phyloP scores from a whole-genome alignment of 352 stramenopile species.

The Globisporangium splendens region DNA sequence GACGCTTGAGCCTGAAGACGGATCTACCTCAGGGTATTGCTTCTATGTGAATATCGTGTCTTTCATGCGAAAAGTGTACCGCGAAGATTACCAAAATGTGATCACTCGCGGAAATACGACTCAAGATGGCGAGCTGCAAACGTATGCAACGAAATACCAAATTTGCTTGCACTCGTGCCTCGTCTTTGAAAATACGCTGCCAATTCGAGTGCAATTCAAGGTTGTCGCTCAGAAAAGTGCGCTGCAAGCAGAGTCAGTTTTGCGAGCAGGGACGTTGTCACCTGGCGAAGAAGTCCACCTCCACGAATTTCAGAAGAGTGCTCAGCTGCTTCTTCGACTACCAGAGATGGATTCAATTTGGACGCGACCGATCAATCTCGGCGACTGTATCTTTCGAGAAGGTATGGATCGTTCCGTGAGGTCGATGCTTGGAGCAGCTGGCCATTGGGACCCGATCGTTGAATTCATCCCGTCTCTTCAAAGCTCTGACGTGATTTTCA shows the following conservation, averaged over 20 bases:
- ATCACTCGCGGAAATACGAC: slow-evolving; percentile 52
- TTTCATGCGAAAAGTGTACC: slow-evolving; percentile 85
- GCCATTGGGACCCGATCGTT: slow-evolving; percentile 57
- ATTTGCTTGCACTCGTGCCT: slow-evolving; percentile 81
- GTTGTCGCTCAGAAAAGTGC: slow-evolving; percentile 34
- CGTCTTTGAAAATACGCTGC: slow-evolving; percentile 86
- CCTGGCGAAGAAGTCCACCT: slow-evolving; percentile 82
- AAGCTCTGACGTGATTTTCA: slow-evolving; percentile 50
- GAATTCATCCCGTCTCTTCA: slow-evolving; percentile 68
- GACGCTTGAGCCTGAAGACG: slow-evolving; percentile 64
- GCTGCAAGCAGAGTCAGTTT: slow-evolving; percentile 16
- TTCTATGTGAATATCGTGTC: slow-evolving; percentile 82
- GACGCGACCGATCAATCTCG: slow-evolving; percentile 61
- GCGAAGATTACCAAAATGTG: slow-evolving; percentile 80
- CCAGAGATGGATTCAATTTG: slow-evolving; percentile 87
- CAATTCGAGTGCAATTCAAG: slow-evolving; percentile 83
- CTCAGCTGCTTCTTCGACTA: slow-evolving; percentile 62
- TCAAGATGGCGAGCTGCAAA: slow-evolving; percentile 53
- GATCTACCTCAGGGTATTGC: slow-evolving; percentile 61
- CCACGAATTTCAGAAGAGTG: slow-evolving; percentile 79
- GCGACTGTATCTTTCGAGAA: slow-evolving; percentile 82
- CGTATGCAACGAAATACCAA: slow-evolving; percentile 86
- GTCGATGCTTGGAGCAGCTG: slow-evolving; percentile 50
- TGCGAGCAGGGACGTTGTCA: slow-evolving; percentile 68
- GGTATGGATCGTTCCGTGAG: slow-evolving; percentile 65